Conservation (phyloP, 495 filamentous ascomycete species). For the Penicillium verhagenii region DNA sequence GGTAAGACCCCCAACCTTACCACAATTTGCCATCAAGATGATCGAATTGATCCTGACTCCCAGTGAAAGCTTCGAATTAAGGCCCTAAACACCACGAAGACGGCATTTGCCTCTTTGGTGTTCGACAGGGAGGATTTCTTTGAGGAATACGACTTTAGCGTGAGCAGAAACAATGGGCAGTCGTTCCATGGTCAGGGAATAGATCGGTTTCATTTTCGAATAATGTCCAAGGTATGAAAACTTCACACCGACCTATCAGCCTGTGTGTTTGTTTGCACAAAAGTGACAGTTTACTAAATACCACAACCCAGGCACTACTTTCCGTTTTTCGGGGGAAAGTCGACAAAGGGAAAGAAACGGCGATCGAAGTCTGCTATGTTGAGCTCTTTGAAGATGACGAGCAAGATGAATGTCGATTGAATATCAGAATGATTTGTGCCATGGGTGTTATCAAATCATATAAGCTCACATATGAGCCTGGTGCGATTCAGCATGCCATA, state of each 20-base stretch:
- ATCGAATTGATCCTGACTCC: constrained; percentile 3
- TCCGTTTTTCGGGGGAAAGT: constrained; percentile 70
- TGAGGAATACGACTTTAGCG: constrained; percentile 58
- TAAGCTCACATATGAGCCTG: constrained; percentile 84
- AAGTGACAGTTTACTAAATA: not conserved
- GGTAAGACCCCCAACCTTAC: constrained; percentile 42
- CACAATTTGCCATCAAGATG: not conserved
- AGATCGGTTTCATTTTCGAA: constrained; percentile 68
- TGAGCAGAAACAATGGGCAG: constrained; percentile 5
- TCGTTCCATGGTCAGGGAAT: constrained; percentile 4
- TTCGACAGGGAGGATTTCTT: constrained; percentile 79
- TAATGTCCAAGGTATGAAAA: constrained; percentile 69
- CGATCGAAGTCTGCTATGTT: constrained; percentile 85
- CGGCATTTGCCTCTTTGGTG: constrained; percentile 81
- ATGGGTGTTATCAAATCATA: constrained; percentile 93
- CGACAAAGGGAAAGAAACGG: constrained; percentile 71
- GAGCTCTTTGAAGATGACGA: constrained; percentile 71
- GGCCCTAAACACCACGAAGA: constrained; percentile 87
- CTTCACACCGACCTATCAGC: too few species aligned
- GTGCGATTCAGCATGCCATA: constrained; percentile 77
- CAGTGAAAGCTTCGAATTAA: constrained; percentile 68
- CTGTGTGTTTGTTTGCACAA: too few species aligned
- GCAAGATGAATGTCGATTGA: constrained; percentile 72
- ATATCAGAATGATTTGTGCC: constrained; percentile 79
- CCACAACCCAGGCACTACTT: constrained; percentile 56